Base-by-base conservation (phyloP, 805 yeast species). In the Yamadazyma laniorum region DNA sequence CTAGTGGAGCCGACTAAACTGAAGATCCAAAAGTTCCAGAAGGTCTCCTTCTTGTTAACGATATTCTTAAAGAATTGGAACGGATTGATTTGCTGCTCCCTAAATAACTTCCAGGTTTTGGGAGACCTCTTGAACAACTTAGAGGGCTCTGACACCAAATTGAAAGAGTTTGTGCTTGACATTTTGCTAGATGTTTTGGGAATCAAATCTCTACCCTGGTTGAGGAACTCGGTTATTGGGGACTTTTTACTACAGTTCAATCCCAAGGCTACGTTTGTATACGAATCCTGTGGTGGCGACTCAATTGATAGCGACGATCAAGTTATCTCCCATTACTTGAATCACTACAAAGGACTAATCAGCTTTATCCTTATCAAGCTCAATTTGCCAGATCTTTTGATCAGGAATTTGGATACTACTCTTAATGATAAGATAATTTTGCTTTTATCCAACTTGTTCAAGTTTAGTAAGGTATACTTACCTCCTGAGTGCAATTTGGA, bases 11-110 rank as follows among this genome's bases (percentile, higher is more conserved):
- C 19, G 82, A 27, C 33, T 3, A 29, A 77, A 28, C 83, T 81
- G 42, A 74, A 72, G 41, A 22, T 28, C 15, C 32, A 77, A 26
- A 77, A 72, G 46, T 62, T 88, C 19, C 83, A 82, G 40, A 74
- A 72, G 42, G 65, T 79, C 11, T 77, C 89, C 0, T 70, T 75
- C 29, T 66, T 87, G 6, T 56, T 91, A 2, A 63, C 84, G 0
- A 56, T 74, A 3, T 62, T 86, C 17, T 59, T 91, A 34, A 84
- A 86, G 44, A 72, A 79, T 23, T 82, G 91, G 79, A 70, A 84
- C 9, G 99, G 99, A 0, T 52, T 89, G 8, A 71, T 82, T 43
- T 75, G 82, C 12, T 75, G 82, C 49, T 72, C 84, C 1, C 68
- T 74, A 39, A 67, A 80, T 46, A 62, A 78, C 42, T 81, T 77